Evolutionary conservation across 345 rosid genomes (phyloP).

Genomic region (Microcos paniculata): DNA sequence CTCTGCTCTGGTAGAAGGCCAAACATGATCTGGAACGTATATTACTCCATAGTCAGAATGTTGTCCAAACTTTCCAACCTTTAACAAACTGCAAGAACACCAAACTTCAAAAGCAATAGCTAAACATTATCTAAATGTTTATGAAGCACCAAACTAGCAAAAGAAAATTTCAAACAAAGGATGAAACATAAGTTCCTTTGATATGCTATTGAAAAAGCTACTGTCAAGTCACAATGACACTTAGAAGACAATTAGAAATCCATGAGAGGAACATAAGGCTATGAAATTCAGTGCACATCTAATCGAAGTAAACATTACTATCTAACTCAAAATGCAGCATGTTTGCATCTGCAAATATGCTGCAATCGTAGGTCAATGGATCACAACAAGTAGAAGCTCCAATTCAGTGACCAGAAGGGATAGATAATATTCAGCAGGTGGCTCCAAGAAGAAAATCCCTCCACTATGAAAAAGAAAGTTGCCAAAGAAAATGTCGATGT

Average conservation of each 20-base stretch:
- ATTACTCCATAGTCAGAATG: slow-evolving; percentile 37
- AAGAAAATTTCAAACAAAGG: not conserved
- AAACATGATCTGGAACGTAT: slow-evolving; percentile 45
- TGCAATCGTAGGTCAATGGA: not conserved
- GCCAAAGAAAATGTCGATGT: not conserved
- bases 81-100: slow-evolving; percentile 64
- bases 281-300: not conserved
- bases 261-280: not conserved
- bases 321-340: not conserved
- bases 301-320: not conserved
- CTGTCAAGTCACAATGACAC: not conserved
- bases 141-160: slow-evolving; percentile 5
- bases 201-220: not conserved
- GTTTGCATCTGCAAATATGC: not conserved
- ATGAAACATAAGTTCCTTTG: not conserved
- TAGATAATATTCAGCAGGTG: not conserved
- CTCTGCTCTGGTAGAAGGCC: slow-evolving; percentile 40
- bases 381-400: not conserved
- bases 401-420: not conserved
- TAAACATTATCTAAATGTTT: slow-evolving; percentile 1
- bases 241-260: not conserved
- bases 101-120: slow-evolving; percentile 28
- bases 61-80: slow-evolving; percentile 52
- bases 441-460: not conserved
- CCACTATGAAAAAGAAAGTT: not conserved